Evolutionary conservation across 345 rosid genomes (phyloP).

Genomic region (Dipteronia sinensis): DNA sequence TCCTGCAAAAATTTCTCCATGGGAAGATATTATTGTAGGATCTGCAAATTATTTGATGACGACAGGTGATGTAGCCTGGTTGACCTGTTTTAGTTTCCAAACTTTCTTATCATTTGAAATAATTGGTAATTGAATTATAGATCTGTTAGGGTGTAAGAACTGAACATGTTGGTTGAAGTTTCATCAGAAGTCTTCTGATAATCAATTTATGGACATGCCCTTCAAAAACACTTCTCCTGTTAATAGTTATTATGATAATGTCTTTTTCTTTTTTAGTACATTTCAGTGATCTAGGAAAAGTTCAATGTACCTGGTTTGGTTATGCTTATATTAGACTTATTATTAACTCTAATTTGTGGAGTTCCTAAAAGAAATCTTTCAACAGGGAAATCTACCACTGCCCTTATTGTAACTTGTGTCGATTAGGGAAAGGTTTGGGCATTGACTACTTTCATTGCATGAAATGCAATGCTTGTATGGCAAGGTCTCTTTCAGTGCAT

Average conservation of each 20-base stretch:
- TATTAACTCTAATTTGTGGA: constrained; percentile 12
- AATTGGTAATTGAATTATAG: background rate
- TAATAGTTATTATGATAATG: background rate
- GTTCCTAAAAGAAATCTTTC: constrained; percentile 20
- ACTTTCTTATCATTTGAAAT: background rate
- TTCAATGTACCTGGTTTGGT: background rate
- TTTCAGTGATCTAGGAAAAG: background rate
- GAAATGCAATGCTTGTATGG: constrained; percentile 92
- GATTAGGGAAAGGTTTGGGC: constrained; percentile 84
- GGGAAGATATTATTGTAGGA: constrained; percentile 81
- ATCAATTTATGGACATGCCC: background rate
- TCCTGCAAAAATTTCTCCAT: constrained; percentile 61
- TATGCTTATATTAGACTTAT: background rate
- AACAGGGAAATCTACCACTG: constrained; percentile 91
- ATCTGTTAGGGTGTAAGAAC: background rate
- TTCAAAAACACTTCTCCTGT: background rate
- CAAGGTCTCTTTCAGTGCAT: constrained; percentile 51
- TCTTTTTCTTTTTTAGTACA: background rate
- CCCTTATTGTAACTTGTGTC: constrained; percentile 84
- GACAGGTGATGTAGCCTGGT: constrained; percentile 49
- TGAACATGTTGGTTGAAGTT: background rate
- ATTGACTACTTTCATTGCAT: constrained; percentile 84
- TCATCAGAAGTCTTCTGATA: constrained; percentile 17
- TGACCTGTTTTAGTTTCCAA: background rate
- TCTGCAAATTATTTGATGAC: constrained; percentile 76